Percentiles rank a stretch among this genome's conserved stretches.
Conservation (phyloP, 179 eudicot species). For the Beta macrorhiza region DNA sequence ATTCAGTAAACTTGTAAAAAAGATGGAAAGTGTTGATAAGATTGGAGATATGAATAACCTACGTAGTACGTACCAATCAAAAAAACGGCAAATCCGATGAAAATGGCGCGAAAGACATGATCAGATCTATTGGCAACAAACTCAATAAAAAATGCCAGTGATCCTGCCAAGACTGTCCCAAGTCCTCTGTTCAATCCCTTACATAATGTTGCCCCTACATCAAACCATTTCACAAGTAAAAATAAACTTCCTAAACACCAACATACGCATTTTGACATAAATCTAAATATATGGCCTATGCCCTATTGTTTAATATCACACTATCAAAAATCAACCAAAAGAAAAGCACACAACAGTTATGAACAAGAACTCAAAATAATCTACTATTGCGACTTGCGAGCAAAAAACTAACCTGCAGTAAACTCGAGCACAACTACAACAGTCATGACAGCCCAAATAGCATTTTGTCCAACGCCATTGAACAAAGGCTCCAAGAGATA, state of each 20-base stretch:
- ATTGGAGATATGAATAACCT: not conserved
- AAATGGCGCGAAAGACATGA: slow-evolving; percentile 51
- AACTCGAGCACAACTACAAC: slow-evolving; percentile 95
- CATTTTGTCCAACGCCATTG: slow-evolving; percentile 62
- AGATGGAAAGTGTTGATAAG: not conserved
- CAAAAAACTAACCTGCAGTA: slow-evolving; percentile 59
- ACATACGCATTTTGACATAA: not conserved
- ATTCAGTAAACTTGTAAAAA: not conserved
- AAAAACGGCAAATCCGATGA: slow-evolving; percentile 71
- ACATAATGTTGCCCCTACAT: slow-evolving; percentile 83
- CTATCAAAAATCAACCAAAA: too few relatives aligned
- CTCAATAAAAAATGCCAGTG: slow-evolving; percentile 67
- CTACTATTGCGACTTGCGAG: not conserved
- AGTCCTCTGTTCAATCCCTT: slow-evolving; percentile 89
- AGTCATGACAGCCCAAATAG: slow-evolving; percentile 96
- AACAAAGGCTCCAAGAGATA: slow-evolving; percentile 74
- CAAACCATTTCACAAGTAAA: not conserved
- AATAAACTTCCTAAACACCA: not conserved
- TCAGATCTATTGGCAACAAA: slow-evolving; percentile 52
- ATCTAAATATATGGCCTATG: too few relatives aligned
- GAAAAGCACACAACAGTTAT: too few relatives aligned
- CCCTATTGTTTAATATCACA: too few relatives aligned
- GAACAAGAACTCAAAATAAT: not conserved
- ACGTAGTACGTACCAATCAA: slow-evolving; percentile 42
- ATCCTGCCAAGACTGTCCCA: slow-evolving; percentile 81